These are phyloP conservation scores for Coprinopsis strossmayeri DNA, from an alignment of 768 basidiomycete species.

Conservation along the genomic window DNA sequence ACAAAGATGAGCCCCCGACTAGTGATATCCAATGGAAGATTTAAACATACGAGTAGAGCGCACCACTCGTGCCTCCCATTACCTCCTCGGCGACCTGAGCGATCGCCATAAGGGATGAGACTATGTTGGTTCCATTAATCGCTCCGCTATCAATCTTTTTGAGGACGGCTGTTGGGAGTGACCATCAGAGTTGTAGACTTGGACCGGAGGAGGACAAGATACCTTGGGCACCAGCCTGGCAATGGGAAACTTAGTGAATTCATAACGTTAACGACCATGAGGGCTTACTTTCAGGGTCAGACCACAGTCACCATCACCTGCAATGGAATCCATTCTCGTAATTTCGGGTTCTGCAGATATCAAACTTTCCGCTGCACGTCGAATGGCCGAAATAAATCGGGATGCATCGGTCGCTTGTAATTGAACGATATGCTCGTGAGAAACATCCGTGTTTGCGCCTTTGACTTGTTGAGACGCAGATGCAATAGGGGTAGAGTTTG, in stretches of 20 bases:
- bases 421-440: conserved; percentile 8
- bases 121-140: conserved; percentile 58
- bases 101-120: conserved; percentile 58
- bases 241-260: background rate
- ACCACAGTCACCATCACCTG: conserved; percentile 78
- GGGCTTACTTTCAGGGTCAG: conserved; percentile 41
- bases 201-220: conserved; percentile 12
- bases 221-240: conserved; percentile 72
- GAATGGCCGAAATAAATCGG: conserved; percentile 49
- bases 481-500: conserved; percentile 32
- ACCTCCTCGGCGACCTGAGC: conserved; percentile 71
- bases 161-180: conserved; percentile 43
- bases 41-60: conserved; percentile 74
- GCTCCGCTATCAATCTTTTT: conserved; percentile 45
- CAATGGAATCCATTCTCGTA: conserved; percentile 84
- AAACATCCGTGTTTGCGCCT: conserved; percentile 3
- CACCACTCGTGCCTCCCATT: conserved; percentile 92
- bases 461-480: conserved; percentile 11
- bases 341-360: conserved; percentile 83
- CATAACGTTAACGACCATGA: background rate
- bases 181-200: background rate
- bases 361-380: conserved; percentile 57
- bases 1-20: background rate
- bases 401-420: conserved; percentile 32
- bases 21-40: background rate